A percentile compares a stretch with the other conserved stretches of the same genome.
Evolutionary conservation across 805 yeast genomes (phyloP).

Genomic region (Starmerella vaccinii): DNA sequence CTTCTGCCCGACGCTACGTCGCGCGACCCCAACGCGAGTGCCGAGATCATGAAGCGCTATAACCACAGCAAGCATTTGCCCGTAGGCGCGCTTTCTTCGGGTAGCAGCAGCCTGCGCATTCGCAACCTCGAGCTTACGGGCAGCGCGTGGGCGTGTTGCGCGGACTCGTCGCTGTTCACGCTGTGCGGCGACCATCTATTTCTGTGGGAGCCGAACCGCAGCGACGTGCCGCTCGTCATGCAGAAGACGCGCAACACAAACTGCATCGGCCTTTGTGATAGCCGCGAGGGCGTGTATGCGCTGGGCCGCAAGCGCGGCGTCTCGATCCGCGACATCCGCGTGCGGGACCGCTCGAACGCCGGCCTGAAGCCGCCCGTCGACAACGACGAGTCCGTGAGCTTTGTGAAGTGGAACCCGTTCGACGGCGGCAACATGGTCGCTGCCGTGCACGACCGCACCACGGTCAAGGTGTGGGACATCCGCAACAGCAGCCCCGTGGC

Average conservation of each 20-base stretch:
- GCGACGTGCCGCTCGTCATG: constrained; percentile 49
- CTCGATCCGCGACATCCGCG: constrained; percentile 61
- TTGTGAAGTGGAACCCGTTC: constrained; percentile 52
- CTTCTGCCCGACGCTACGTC: constrained; percentile 48
- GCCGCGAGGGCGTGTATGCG: constrained; percentile 45
- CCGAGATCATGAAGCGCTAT: constrained; percentile 67
- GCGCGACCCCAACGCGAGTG: constrained; percentile 36
- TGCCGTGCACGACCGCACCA: constrained; percentile 44
- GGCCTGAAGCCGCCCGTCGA: constrained; percentile 38
- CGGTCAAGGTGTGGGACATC: constrained; percentile 65
- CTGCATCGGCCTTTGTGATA: constrained; percentile 40
- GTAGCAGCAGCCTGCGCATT: constrained; percentile 27
- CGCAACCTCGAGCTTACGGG: constrained; percentile 34
- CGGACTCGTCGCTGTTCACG: constrained; percentile 44
- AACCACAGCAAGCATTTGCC: constrained; percentile 61
- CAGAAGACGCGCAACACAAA: constrained; percentile 42
- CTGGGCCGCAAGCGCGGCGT: constrained; percentile 58
- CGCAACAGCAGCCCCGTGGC: constrained; percentile 47
- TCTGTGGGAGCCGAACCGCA: constrained; percentile 60
- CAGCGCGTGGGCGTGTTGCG: constrained; percentile 37
- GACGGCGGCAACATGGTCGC: constrained; percentile 45
- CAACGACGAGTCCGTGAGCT: constrained; percentile 32
- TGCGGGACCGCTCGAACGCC: constrained; percentile 33
- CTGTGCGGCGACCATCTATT: constrained; percentile 61
- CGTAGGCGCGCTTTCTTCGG: constrained; percentile 13